Conservation (phyloP, 1,139 yeast genomes). For the Zygoascus hellenicus region DNA sequence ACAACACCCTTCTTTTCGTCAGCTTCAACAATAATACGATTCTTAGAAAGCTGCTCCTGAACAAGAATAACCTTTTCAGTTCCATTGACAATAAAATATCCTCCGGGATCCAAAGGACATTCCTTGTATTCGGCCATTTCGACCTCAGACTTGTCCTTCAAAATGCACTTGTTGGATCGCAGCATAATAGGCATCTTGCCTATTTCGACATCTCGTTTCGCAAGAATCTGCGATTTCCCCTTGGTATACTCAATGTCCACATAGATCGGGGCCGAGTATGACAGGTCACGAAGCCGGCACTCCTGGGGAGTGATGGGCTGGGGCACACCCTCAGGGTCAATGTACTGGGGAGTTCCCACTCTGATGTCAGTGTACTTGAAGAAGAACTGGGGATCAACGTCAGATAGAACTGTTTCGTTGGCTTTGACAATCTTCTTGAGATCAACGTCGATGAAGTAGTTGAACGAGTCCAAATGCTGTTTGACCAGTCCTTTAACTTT, state of each 20-base stretch:
- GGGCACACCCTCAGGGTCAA: constrained; percentile 47
- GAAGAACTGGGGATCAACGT: constrained; percentile 95
- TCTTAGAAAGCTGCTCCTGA: constrained; percentile 94
- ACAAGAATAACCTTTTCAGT: constrained; percentile 95
- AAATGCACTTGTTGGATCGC: constrained; percentile 82
- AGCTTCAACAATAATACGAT: constrained; percentile 96
- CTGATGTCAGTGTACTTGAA: constrained; percentile 87
- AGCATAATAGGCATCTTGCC: constrained; percentile 99
- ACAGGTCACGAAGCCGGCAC: constrained; percentile 89
- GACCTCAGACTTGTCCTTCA: constrained; percentile 68
- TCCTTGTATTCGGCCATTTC: constrained; percentile 88
- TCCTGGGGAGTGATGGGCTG: constrained; percentile 78
- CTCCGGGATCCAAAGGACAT: constrained; percentile 98
- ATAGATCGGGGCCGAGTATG: constrained; percentile 92
- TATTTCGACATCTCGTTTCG: constrained; percentile 84
- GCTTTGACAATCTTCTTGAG: constrained; percentile 88
- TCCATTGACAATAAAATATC: constrained; percentile 95
- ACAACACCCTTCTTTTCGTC: constrained; percentile 92
- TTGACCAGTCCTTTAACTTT: constrained; percentile 95
- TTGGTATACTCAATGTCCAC: constrained; percentile 97
- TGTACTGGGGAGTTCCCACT: constrained; percentile 54
- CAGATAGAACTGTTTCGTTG: constrained; percentile 81
- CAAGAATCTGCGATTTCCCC: constrained; percentile 75
- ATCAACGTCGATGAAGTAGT: constrained; percentile 90
- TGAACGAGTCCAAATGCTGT: constrained; percentile 95